Conservation (phyloP, 805 yeast genomes). For the Cyberlindnera euphorbiiphila region DNA sequence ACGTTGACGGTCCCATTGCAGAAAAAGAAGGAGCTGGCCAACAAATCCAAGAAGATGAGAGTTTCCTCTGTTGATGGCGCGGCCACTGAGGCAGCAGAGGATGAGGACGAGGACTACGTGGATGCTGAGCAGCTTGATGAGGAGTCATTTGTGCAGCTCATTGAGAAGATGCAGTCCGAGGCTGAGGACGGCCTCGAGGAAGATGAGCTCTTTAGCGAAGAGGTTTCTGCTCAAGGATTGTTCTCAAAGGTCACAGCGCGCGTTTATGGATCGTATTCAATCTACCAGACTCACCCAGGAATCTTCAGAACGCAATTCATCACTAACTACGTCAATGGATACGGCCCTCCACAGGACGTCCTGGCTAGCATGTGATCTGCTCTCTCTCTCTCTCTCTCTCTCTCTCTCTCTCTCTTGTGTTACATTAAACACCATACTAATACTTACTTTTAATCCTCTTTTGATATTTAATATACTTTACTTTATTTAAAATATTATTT, state of each 20-base stretch:
- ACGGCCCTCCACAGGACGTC: conserved; percentile 4
- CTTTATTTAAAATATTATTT: no score
- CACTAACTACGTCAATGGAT: conserved; percentile 1
- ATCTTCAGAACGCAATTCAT: not conserved
- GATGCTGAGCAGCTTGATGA: no score
- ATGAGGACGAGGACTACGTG: no score
- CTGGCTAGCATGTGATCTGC: no score
- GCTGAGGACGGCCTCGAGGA: not conserved
- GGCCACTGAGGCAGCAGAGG: no score
- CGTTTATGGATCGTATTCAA: not conserved
- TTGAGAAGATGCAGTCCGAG: no score
- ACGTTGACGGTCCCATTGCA: not conserved
- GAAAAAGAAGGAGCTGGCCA: not conserved
- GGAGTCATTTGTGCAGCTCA: no score
- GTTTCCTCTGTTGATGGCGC: not conserved
- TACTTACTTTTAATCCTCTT: no score
- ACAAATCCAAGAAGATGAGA: not conserved
- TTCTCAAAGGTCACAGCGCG: not conserved
- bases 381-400: no score
- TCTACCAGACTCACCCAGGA: not conserved
- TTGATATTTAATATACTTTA: no score
- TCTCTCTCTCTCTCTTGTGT: no score
- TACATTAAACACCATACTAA: no score
- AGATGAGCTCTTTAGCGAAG: not conserved
- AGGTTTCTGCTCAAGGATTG: not conserved